Conservation (phyloP, 192 early-diverging fungal species). For the Coemansia reversa region DNA sequence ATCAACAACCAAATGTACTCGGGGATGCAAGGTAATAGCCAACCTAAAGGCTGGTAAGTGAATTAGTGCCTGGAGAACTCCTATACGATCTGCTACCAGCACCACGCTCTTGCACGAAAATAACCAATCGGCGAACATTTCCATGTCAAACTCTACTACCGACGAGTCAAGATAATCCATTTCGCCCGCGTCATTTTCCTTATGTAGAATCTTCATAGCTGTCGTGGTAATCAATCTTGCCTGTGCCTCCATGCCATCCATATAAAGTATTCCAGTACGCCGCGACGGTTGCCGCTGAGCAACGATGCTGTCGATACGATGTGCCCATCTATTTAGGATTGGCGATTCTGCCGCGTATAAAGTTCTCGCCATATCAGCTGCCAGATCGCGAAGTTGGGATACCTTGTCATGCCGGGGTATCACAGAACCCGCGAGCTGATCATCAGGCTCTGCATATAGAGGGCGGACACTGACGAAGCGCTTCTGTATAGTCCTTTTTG, state of each 20-base stretch:
- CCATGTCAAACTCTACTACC: neutral
- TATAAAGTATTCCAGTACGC: conserved; percentile 24
- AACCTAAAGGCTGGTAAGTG: conserved; percentile 1
- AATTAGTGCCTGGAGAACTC: conserved; percentile 17
- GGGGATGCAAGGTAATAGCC: conserved; percentile 27
- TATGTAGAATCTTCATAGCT: neutral
- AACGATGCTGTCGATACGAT: conserved; percentile 16
- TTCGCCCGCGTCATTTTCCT: neutral
- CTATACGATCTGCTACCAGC: conserved; percentile 18
- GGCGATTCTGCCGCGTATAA: conserved; percentile 10
- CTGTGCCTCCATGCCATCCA: conserved; percentile 7
- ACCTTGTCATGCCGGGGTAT: conserved; percentile 1
- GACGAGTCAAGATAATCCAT: conserved; percentile 12
- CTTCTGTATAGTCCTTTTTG: neutral
- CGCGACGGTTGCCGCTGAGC: neutral
- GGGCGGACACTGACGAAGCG: conserved; percentile 27
- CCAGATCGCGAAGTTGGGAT: conserved; percentile 23
- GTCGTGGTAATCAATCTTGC: conserved; percentile 10
- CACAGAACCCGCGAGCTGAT: conserved; percentile 4
- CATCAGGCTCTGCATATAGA: neutral
- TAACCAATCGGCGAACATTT: conserved; percentile 33
- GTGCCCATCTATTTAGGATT: conserved; percentile 20
- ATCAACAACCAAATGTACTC: conserved; percentile 8
- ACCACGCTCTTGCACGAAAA: conserved; percentile 27
- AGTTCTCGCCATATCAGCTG: conserved; percentile 14